Evolutionary conservation across 2,329 filamentous ascomycete species (phyloP), one percentile per base, ranked within the genome.

Genomic region (Cyphellophora europaea): DNA sequence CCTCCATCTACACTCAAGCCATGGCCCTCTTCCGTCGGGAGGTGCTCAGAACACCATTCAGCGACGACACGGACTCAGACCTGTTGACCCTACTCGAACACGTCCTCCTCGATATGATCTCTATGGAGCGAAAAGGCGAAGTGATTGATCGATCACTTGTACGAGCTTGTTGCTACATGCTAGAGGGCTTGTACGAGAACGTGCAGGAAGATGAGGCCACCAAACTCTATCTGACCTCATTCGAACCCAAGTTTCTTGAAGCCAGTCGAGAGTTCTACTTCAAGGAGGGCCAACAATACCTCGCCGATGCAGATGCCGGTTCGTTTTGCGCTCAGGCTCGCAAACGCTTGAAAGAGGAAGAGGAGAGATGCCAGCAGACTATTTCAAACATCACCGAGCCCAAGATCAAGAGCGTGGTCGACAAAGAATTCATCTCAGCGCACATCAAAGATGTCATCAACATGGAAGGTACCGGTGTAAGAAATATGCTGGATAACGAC

Each of bases 401-500:
- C 0, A 89, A 83, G 52, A 83, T 94, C 14, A 72, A 77, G 14
- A 63, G 66, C 4, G 81, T 95, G 0, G 74, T 98, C 2, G 87
- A 96, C 44, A 64, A 80, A 21, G 77, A 89, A 54, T 64, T 98
- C 34, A 88, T 98, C 32, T 66, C 69, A 27, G 72, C 75, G 29
- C 83, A 91, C 47, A 74, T 96, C 38, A 66, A 74, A 14, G 86
- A 93, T 11, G 81, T 98, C 35, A 71, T 96, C 41, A 76, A 79
- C 32, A 77, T 95, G 59, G 86, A 95, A 49, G 74, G 74, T 5
- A 94, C 81, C 42, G 91, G 91, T 1, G 71, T 95, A 27, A 77
- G 74, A 44, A 78, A 78, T 53, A 96, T 98, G 89, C 77, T 96
- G 32, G 84, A 94, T 56, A 88, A 94, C 49, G 82, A 95, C 57